Evolutionary conservation across 2,329 filamentous ascomycete species (phyloP).

Genomic region (Talaromyces sp.): DNA sequence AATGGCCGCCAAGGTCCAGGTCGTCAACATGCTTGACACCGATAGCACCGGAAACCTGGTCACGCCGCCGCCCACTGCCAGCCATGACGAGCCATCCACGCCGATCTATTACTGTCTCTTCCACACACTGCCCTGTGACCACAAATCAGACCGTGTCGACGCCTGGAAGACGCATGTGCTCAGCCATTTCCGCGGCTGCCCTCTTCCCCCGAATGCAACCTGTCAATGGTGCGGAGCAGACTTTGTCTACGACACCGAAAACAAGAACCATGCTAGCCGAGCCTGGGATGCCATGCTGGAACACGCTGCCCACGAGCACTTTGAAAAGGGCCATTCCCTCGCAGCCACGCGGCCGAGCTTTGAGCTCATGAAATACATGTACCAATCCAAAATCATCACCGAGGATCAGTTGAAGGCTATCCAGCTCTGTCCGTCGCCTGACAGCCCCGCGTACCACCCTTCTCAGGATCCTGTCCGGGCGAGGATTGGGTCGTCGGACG

Average conservation of each 20-base stretch:
- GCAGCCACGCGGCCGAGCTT: constrained; percentile 38
- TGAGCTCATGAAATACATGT: constrained; percentile 42
- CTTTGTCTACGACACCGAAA: constrained; percentile 10
- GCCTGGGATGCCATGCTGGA: constrained; percentile 40
- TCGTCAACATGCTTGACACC: constrained; percentile 22
- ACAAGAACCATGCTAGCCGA: constrained; percentile 14
- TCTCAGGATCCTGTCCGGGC: constrained; percentile 31
- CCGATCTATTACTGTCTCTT: constrained; percentile 36
- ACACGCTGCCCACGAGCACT: constrained; percentile 38
- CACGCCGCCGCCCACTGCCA: constrained; percentile 9
- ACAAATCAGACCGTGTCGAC: constrained; percentile 32
- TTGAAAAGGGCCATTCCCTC: constrained; percentile 36
- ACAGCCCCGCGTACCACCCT: constrained; percentile 32
- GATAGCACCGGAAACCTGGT: constrained; percentile 26
- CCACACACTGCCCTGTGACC: constrained; percentile 39
- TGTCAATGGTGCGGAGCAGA: constrained; percentile 38
- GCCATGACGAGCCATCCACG: constrained; percentile 5
- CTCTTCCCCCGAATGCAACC: constrained; percentile 34
- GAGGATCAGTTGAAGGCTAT: constrained; percentile 40
- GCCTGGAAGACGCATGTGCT: constrained; percentile 42
- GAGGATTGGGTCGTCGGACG: constrained; percentile 34
- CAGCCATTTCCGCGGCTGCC: constrained; percentile 39
- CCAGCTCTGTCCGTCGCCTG: constrained; percentile 35
- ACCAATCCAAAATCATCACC: constrained; percentile 36
- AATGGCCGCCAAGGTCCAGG: constrained; percentile 18